phyloP scores from a whole-genome alignment of 169 alveolate genomes.

The Eimeria brunetti region DNA sequence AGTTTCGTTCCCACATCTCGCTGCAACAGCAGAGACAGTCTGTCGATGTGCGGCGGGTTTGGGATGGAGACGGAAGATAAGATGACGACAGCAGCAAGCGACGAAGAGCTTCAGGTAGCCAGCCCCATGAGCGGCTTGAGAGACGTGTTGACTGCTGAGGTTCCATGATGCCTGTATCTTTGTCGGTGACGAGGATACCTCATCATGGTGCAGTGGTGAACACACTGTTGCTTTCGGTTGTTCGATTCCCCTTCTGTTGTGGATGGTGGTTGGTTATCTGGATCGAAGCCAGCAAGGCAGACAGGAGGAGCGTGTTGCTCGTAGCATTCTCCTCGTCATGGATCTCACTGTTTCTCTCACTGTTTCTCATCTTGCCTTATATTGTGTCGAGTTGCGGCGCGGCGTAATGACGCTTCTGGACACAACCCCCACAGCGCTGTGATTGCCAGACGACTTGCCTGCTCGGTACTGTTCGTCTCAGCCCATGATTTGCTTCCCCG shows the following conservation, averaged over 20 bases:
- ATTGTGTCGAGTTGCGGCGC: conserved; percentile 36
- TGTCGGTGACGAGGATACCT: not conserved
- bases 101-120: conserved; percentile 69
- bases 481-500: conserved; percentile 52
- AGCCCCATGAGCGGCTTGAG: conserved; percentile 61
- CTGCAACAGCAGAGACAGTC: conserved; percentile 52
- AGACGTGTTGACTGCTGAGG: conserved; percentile 65
- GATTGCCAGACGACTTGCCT: conserved; percentile 22
- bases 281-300: conserved; percentile 25
- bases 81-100: conserved; percentile 65
- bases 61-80: conserved; percentile 68
- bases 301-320: not conserved
- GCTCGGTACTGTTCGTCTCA: conserved; percentile 14
- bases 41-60: conserved; percentile 58
- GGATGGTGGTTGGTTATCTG: conserved; percentile 19
- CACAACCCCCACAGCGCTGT: conserved; percentile 48
- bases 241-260: not conserved
- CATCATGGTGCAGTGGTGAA: not conserved
- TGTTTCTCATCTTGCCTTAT: not conserved
- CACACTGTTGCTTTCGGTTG: not conserved
- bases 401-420: conserved; percentile 23
- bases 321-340: conserved; percentile 2
- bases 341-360: not conserved
- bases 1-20: conserved; percentile 69
- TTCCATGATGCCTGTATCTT: conserved; percentile 2